Base-by-base conservation (phyloP, 371 early-diverging fungal genomes). In the Syncephalastrum sp. region DNA sequence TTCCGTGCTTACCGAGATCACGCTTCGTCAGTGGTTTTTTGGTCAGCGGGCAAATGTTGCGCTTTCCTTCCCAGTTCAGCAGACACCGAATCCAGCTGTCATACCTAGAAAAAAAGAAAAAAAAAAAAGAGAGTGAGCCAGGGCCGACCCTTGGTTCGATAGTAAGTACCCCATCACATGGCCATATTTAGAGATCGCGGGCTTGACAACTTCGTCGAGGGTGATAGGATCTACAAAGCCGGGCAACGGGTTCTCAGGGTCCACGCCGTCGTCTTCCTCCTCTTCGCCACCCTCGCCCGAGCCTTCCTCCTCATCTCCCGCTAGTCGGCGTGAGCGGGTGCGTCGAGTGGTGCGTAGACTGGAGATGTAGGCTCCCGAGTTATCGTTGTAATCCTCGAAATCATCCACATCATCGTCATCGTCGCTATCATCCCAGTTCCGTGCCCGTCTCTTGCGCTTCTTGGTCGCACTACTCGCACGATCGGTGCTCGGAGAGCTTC, bases 141-240 rank as follows among this genome's bases (percentile, higher is more conserved):
- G 5, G 44, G n/a, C 16, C 50, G 29, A 38, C 12, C 10, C 15
- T 13, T 45, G 51, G 12, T 25, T 10, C 24, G 17, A 56, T 12
- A 56, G 8, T n/a, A 61, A 56, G 60, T 77, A 88, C 68, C 91
- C 90, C 92, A 94, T 95, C 43, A 96, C 95, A 77, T 95, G 97
- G 17, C 97, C 97, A 65, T 91, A 95, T 54, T 92, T 94, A 19
- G 95, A 95, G 50, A 96, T 95, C 4, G 97, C 95, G 5, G 97
- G 97, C 57, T 91, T 92, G 15, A 88, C 81, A 21, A 96, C 91
- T 44, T 88, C 88, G 56, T 96, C 95, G 45, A 95, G 68, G 7
- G 95, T 95, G 60, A 96, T 95, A 12, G 96, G 96, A 61, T 96
- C 97, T 42, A 92, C 82, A 64, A 95, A 90, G 1, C 92, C 95